These are phyloP conservation scores for Allium fistulosum DNA, from an alignment of 106 monocot species.

Conservation along the genomic window DNA sequence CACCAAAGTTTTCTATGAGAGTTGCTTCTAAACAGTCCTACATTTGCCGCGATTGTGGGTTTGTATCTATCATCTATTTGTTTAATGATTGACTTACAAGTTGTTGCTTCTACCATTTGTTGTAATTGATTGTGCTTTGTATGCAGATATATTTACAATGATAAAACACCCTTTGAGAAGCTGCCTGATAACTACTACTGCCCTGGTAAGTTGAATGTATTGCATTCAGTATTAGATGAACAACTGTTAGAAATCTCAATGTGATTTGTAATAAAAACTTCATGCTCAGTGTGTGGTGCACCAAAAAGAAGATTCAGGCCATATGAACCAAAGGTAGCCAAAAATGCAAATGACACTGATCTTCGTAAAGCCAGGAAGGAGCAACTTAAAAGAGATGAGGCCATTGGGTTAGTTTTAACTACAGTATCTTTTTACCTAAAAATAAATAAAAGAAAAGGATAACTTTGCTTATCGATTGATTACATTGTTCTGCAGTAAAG, in stretches of 20 bases:
- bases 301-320: slow-evolving; percentile 60
- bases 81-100: no score
- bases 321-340: slow-evolving; percentile 48
- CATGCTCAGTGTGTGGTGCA: slow-evolving; percentile 43
- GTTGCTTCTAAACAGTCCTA: slow-evolving; percentile 78
- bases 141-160: slow-evolving; percentile 89
- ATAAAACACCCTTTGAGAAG: slow-evolving; percentile 92
- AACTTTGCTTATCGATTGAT: neutral
- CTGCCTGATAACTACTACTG: slow-evolving; percentile 87
- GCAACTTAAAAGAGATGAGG: slow-evolving; percentile 49
- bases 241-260: no score
- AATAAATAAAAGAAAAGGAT: no score
- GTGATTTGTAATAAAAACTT: neutral
- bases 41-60: slow-evolving; percentile 98
- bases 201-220: slow-evolving; percentile 35
- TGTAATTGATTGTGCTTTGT: neutral
- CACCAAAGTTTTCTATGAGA: slow-evolving; percentile 54
- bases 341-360: slow-evolving; percentile 29
- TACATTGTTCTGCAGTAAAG: slow-evolving; percentile 38
- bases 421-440: neutral
- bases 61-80: neutral
- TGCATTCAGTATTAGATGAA: no score
- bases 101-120: neutral
- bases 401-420: slow-evolving; percentile 30
- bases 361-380: slow-evolving; percentile 59